Percentiles rank a stretch among this genome's conserved stretches.
Evolutionary conservation across 305 asterid species (phyloP).

Genomic region (Rubia balearica): DNA sequence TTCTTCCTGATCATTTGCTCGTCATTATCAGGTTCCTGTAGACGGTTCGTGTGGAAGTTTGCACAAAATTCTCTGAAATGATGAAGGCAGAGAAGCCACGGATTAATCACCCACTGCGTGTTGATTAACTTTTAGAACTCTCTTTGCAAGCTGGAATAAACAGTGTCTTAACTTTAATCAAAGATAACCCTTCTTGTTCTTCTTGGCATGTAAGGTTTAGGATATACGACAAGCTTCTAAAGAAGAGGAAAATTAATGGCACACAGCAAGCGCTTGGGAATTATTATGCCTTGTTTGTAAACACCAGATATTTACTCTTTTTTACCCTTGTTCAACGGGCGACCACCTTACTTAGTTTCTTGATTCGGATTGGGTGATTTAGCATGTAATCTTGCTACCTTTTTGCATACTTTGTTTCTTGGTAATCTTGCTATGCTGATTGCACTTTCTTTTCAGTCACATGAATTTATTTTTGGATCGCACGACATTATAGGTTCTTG

Average conservation of each 20-base stretch:
- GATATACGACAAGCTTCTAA: constrained; percentile 2
- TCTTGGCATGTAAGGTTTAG: background rate
- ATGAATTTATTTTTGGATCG: too few species aligned
- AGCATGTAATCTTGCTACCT: background rate
- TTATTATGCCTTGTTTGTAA: background rate
- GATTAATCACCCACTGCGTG: constrained; percentile 1
- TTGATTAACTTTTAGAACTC: background rate
- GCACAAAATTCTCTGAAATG: background rate
- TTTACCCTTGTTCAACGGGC: background rate
- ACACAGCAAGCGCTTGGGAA: background rate
- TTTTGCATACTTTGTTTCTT: background rate
- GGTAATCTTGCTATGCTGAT: background rate
- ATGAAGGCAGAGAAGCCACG: background rate
- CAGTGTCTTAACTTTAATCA: background rate
- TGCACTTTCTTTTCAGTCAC: too few species aligned
- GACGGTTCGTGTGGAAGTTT: background rate
- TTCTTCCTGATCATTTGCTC: background rate
- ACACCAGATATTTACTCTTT: background rate
- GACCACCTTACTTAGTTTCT: background rate
- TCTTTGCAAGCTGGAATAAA: constrained; percentile 3
- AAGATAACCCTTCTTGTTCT: background rate
- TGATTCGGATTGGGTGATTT: background rate
- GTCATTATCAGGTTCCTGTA: constrained; percentile 13
- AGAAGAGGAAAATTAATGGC: background rate
- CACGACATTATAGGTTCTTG: background rate